Evolutionary conservation across 1,284 basidiomycete genomes (phyloP).

Genomic region (Neonothopanus nambi): DNA sequence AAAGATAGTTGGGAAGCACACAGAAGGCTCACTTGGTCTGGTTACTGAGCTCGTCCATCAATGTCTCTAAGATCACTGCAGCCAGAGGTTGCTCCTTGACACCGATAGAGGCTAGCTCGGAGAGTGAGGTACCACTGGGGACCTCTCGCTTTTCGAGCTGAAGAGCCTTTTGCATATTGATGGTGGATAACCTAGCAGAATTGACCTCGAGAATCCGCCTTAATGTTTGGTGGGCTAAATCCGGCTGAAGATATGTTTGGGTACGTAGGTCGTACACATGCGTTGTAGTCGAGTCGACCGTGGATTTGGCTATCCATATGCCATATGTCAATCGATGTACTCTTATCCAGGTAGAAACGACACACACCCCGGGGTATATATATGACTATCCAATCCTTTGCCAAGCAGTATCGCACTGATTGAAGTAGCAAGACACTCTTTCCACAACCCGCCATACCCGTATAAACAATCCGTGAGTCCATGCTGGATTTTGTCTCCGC

Average conservation of each 20-base stretch:
- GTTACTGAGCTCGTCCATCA: conserved; percentile 65
- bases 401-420: conserved; percentile 70
- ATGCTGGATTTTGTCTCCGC: conserved; percentile 43
- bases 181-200: conserved; percentile 34
- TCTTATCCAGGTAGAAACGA: conserved; percentile 1
- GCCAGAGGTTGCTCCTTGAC: conserved; percentile 55
- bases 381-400: conserved; percentile 80
- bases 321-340: too few species aligned
- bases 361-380: conserved; percentile 81
- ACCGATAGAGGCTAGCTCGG: conserved; percentile 62
- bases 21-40: conserved; percentile 61
- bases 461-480: conserved; percentile 58
- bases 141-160: conserved; percentile 50
- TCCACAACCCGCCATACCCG: conserved; percentile 81
- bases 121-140: conserved; percentile 49
- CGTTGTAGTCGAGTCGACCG: conserved; percentile 74
- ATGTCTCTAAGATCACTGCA: conserved; percentile 62
- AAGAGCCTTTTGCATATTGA: conserved; percentile 43
- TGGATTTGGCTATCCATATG: conserved; percentile 66
- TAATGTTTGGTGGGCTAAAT: conserved; percentile 60
- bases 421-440: conserved; percentile 87
- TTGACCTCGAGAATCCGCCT: conserved; percentile 62
- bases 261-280: conserved; percentile 78
- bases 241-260: conserved; percentile 79
- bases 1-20: too few species aligned